Conservation (phyloP, 768 basidiomycete species). For the Pisolithus tinctorius region DNA sequence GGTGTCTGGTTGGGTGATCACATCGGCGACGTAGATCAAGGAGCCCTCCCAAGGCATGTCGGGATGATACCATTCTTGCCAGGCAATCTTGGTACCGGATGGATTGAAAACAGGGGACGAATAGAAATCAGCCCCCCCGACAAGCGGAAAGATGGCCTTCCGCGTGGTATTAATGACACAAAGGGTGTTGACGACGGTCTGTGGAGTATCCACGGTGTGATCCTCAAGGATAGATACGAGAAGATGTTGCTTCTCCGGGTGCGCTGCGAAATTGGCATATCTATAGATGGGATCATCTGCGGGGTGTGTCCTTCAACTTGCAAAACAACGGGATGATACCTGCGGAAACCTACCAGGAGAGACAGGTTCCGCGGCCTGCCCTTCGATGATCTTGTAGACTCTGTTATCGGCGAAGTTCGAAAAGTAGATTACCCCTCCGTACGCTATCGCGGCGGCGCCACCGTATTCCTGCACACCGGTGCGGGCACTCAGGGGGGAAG, state of each 20-base stretch:
- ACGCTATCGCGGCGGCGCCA: constrained; percentile 51
- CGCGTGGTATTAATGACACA: constrained; percentile 45
- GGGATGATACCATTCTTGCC: constrained; percentile 64
- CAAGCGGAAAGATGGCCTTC: constrained; percentile 39
- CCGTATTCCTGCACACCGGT: constrained; percentile 68
- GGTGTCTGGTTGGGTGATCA: constrained; percentile 25
- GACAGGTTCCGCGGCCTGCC: constrained; percentile 38
- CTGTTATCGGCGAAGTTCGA: constrained; percentile 48
- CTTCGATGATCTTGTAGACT: constrained; percentile 38
- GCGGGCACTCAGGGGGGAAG: constrained; percentile 47
- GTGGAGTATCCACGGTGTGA: constrained; percentile 42
- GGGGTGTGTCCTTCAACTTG: constrained; percentile 2
- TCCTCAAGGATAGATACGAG: constrained; percentile 65
- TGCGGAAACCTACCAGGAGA: constrained; percentile 46
- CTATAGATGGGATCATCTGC: constrained; percentile 32
- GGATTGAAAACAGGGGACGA: constrained; percentile 52
- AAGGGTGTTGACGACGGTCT: constrained; percentile 43
- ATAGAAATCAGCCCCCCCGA: constrained; percentile 68
- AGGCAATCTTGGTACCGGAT: constrained; percentile 50
- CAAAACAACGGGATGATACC: neutral
- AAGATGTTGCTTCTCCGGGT: constrained; percentile 46
- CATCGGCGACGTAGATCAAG: constrained; percentile 47
- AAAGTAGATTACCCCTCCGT: constrained; percentile 49
- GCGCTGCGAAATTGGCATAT: constrained; percentile 57
- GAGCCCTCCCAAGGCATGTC: constrained; percentile 71